phyloP scores from a whole-genome alignment of 805 yeast species.

The Candida incommunis region DNA sequence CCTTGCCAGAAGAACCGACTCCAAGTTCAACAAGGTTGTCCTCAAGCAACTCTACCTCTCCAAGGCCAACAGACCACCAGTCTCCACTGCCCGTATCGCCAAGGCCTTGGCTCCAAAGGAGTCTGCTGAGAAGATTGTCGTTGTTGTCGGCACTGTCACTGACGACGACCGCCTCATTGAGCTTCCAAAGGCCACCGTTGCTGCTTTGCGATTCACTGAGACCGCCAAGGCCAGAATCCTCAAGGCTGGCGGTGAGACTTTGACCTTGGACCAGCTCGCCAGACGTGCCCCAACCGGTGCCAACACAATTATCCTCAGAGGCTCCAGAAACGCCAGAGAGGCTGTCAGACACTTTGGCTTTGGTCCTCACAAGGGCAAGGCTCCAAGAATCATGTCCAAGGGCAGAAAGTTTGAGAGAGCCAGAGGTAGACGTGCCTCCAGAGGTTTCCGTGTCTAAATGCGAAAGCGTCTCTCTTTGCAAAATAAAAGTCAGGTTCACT shows the following conservation, averaged over 20 bases:
- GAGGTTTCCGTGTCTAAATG: slow-evolving; percentile 98
- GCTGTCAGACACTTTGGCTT: slow-evolving; percentile 99
- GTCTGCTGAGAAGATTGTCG: slow-evolving; percentile 83
- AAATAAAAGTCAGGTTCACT: too few relatives aligned
- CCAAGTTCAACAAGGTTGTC: slow-evolving; percentile 94
- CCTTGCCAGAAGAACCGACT: slow-evolving; percentile 99
- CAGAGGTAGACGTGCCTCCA: slow-evolving; percentile 98
- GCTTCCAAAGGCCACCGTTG: slow-evolving; percentile 94
- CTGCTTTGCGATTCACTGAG: slow-evolving; percentile 98
- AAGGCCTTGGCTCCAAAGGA: slow-evolving; percentile 73
- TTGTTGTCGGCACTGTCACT: slow-evolving; percentile 98
- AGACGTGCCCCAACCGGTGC: slow-evolving; percentile 98
- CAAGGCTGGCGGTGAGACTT: slow-evolving; percentile 99
- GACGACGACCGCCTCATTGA: slow-evolving; percentile 90
- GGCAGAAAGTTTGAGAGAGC: slow-evolving; percentile 99
- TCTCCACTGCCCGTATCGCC: slow-evolving; percentile 82
- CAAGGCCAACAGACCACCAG: slow-evolving; percentile 99
- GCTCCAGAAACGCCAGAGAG: slow-evolving; percentile 98
- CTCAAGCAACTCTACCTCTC: slow-evolving; percentile 91
- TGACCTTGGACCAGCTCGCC: slow-evolving; percentile 98
- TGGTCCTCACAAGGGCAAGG: slow-evolving; percentile 99
- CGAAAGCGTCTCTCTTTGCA: too few relatives aligned
- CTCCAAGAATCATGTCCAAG: slow-evolving; percentile 92
- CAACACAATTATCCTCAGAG: slow-evolving; percentile 96
- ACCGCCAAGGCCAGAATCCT: slow-evolving; percentile 95